Base-by-base conservation (phyloP, 257 asterid species). In the Solanum appendiculatum region DNA sequence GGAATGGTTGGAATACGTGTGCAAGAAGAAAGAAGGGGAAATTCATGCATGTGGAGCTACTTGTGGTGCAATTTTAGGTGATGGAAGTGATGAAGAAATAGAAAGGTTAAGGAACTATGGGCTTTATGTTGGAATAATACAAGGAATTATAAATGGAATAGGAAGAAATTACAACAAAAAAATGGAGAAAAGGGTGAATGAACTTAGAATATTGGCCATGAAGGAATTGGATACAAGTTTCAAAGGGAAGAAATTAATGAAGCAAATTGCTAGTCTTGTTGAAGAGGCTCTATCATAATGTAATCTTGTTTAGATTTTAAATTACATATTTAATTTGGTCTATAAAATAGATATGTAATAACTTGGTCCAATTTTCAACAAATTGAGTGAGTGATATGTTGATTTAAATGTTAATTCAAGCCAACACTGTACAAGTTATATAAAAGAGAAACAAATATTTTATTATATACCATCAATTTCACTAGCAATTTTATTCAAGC, bases 61-160 rank as follows among this genome's bases (percentile, higher is more conserved):
- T 7, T 94, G 97, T 86, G 98, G 98, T 6, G 98, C 96, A 69
- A 93, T 94, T 84, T 74, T 95, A 75, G 98, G 96, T 16, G 98
- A 96, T 8, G 98, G 93, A 14, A 88, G 54, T 83, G 98, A 92
- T 7, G 94, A 58, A 46, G 93, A 93, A 69, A 87, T 95, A 0
- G 91, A 90, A 85, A 92, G 85, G 21, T 86, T 95, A 88, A 94
- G 95, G 66, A 93, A 72, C 0, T 94, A 88, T 39, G 98, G 97
- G 80, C 82, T 90, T 56, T 92, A 90, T 64, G 91, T 87, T 0
- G 98, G 98, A 20, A 93, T 82, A 84, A 82, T 92, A 10, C 88
- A 91, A 75, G 96, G 95, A 3, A 60, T 94, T 86, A 20, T 88
- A 37, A 15, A 54, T 82, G 87, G 91, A 25, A 93, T 88, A 11